phyloP scores from a whole-genome alignment of 306 rosid species.

The Neltuma alba region DNA sequence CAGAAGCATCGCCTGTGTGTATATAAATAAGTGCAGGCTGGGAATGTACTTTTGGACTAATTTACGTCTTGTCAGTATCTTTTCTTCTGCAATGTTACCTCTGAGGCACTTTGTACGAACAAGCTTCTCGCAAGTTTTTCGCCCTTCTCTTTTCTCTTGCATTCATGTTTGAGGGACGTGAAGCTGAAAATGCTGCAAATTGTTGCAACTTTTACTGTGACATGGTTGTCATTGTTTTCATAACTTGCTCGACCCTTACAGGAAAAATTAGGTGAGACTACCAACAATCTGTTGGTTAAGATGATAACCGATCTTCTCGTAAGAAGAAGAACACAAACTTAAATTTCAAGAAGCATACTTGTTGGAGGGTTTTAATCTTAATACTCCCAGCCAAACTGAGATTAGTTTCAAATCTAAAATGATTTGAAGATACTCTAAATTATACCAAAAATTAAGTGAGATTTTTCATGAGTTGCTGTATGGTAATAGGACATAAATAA shows the following conservation, averaged over 20 bases:
- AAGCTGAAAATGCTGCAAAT: constrained; percentile 4
- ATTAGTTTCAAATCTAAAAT: too few species aligned
- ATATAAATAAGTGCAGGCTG: constrained; percentile 33
- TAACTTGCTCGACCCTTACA: background rate
- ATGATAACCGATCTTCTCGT: too few species aligned
- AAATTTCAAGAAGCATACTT: too few species aligned
- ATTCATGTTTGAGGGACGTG: background rate
- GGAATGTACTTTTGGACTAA: background rate
- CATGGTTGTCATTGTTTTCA: background rate
- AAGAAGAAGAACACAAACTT: too few species aligned
- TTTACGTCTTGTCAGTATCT: background rate
- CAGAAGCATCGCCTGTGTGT: background rate
- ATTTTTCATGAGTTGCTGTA: too few species aligned
- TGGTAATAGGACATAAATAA: background rate
- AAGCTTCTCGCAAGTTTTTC: background rate
- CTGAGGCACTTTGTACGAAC: background rate
- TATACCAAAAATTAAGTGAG: too few species aligned
- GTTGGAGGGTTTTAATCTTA: too few species aligned
- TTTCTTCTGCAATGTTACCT: background rate
- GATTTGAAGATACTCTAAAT: too few species aligned
- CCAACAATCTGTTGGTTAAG: too few species aligned
- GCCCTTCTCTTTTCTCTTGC: background rate
- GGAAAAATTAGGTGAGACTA: too few species aligned
- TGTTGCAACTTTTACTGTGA: background rate
- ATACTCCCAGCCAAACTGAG: too few species aligned